Evolutionary conservation across 2,329 filamentous ascomycete species (phyloP), one percentile per base, ranked within the genome.

Genomic region (Coniochaeta hoffmannii): DNA sequence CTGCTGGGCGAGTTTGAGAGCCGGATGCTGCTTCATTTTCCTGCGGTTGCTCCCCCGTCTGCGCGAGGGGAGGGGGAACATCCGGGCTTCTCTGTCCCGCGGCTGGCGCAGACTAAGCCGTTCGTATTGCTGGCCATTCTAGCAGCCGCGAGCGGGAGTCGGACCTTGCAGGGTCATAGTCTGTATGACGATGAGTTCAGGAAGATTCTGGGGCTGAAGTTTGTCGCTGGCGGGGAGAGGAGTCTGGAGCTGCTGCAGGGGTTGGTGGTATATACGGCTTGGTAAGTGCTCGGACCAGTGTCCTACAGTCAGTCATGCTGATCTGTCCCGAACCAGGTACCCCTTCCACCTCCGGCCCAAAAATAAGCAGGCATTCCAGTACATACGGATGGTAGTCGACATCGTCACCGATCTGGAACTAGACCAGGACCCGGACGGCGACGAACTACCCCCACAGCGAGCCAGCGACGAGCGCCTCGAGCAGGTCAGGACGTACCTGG

Each of bases 171-270:
- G 59, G 75, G 79, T 0, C 77, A 82, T 55, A 74, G 67, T 14
- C 68, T 80, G 2, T 81, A 84, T 46, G 81, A 83, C 28, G 75
- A 78, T 51, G 81, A 84, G 65, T 80, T 84, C 53, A 71, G 79
- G 30, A 82, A 81, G 61, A 72, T 81, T 0, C 61, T 83, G n/a
- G 79, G 74, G 1, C 68, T 80, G 46, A 83, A 80, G 63, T 77
- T 81, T 38, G 77, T 85, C 0, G 73, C 81, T 0, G 74, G 76
- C 3, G 80, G 81, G 0, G 81, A 85, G 68, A 75, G 79, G 55
- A 81, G 73, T 12, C 57, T 85, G 22, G 80, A 85, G 60, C 60
- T 85, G 15, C 64, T 85, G 1, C 78, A 82, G 58, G 81, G 81
- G 3, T 65, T 85, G 19, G 66, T 84, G 26, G 73, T 84, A 6